Evolutionary conservation across 768 basidiomycete genomes (phyloP).

Genomic region (Macrolepiota dolichaula): DNA sequence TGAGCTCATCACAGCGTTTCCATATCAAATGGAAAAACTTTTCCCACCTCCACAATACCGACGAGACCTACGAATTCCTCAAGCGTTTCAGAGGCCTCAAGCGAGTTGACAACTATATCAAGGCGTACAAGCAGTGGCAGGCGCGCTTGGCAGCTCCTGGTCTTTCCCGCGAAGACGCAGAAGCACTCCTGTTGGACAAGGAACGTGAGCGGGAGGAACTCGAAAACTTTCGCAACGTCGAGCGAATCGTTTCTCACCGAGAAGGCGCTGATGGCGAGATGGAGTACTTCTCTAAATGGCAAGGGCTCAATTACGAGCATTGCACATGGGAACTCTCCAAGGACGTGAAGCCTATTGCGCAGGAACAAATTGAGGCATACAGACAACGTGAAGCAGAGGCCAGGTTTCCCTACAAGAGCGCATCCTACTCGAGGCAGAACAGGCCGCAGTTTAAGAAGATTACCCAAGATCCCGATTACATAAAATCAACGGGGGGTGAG

Average conservation of each 20-base stretch:
- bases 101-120: constrained; percentile 99
- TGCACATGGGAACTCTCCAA: constrained; percentile 92
- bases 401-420: constrained; percentile 85
- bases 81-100: constrained; percentile 95
- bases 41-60: constrained; percentile 98
- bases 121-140: constrained; percentile 76
- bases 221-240: constrained; percentile 88
- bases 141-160: constrained; percentile 59
- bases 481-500: constrained; percentile 70
- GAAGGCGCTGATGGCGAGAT: constrained; percentile 54
- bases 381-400: constrained; percentile 71
- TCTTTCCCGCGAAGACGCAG: constrained; percentile 82
- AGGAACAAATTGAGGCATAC: constrained; percentile 77
- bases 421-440: constrained; percentile 55
- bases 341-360: constrained; percentile 76
- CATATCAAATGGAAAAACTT: constrained; percentile 99
- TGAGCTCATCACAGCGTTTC: constrained; percentile 64
- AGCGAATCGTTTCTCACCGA: constrained; percentile 82
- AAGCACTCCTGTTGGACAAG: constrained; percentile 84
- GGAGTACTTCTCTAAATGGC: constrained; percentile 98
- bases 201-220: constrained; percentile 90
- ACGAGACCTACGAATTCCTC: constrained; percentile 94
- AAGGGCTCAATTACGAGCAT: constrained; percentile 86
- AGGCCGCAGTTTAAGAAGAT: constrained; percentile 85
- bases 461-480: constrained; percentile 83